Base-by-base conservation (phyloP, 2,329 filamentous ascomycete species). In the Hypoxylon sp. region DNA sequence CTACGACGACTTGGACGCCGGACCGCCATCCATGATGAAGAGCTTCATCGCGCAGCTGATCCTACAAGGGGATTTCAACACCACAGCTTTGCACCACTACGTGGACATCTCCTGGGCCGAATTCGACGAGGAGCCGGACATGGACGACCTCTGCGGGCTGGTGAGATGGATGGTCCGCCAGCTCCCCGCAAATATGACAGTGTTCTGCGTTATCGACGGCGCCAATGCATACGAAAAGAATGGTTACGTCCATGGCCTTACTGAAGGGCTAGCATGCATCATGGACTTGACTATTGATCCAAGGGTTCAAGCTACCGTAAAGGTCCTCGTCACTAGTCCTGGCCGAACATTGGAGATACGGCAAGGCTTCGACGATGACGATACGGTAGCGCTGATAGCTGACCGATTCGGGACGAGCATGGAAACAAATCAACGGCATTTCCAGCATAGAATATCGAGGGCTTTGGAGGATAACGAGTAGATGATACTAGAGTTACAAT, bases 21-120 rank as follows among this genome's bases (percentile, higher is more conserved):
- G 43, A n/a, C 42, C 42, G 9, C 37, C 10, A 8, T 13, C 35
- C 15, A 48, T 54, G 43, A 48, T 48, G 45, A 55, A 48, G 51
- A 48, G 37, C 13, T 48, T 48, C 37, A 29, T 43, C 6, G 42
- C 42, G 15, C 50, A 48, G 10, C 18, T 54, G 9, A n/a, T 46
- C 11, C 15, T 52, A 11, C 49, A 52, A 21, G 37, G 31, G 49
- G 15, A 35, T 1, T 52, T 52, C 15, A 13, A 46, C 10, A 52
- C 40, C 1, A 46, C 20, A 7, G 10, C 4, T 5, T 5, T 20
- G n/a, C 21, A 45, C 11, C n/a, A 46, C 13, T 15, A 24, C 4
- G 31, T 38, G 15, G 49, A 31, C 11, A 21, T 46, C 20, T 23
- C 41, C 9, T 45, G 21, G 21, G 29, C 17, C 21, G 38, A 51